A percentile compares a stretch with the other conserved stretches of the same genome.
Evolutionary conservation across 1,284 basidiomycete species (phyloP).

Genomic region (Malassezia arunalokei): DNA sequence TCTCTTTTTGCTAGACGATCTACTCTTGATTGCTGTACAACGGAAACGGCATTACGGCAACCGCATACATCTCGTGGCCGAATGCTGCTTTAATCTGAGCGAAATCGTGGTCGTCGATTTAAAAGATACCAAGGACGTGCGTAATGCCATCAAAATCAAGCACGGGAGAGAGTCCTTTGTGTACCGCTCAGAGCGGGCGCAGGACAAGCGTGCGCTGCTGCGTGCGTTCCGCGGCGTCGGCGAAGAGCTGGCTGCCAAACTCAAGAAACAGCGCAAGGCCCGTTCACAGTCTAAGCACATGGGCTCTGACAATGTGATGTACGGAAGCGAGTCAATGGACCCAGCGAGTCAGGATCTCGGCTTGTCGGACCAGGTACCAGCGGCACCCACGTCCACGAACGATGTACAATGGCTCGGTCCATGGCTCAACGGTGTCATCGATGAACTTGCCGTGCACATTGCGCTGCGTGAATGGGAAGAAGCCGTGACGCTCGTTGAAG

Average conservation of each 20-base stretch:
- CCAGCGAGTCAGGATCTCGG: background rate
- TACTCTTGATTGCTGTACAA: constrained; percentile 69
- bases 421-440: constrained; percentile 79
- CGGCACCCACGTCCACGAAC: background rate
- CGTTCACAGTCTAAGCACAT: background rate
- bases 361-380: background rate
- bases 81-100: constrained; percentile 76
- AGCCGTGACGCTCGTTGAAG: constrained; percentile 69
- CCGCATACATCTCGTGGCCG: constrained; percentile 63
- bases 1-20: constrained; percentile 81
- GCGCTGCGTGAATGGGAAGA: constrained; percentile 77
- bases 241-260: constrained; percentile 74
- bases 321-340: constrained; percentile 4
- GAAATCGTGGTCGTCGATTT: constrained; percentile 90
- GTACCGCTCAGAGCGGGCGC: constrained; percentile 66
- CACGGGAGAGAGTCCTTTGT: constrained; percentile 87
- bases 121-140: constrained; percentile 82
- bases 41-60: constrained; percentile 48
- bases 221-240: constrained; percentile 78
- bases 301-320: background rate
- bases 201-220: constrained; percentile 76
- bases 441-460: constrained; percentile 80
- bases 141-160: constrained; percentile 89
- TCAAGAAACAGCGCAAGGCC: constrained; percentile 69
- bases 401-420: constrained; percentile 49